Evolutionary conservation across 257 asterid genomes (phyloP), one percentile per base, ranked within the genome.

Genomic region (Ligustrum vulgare): DNA sequence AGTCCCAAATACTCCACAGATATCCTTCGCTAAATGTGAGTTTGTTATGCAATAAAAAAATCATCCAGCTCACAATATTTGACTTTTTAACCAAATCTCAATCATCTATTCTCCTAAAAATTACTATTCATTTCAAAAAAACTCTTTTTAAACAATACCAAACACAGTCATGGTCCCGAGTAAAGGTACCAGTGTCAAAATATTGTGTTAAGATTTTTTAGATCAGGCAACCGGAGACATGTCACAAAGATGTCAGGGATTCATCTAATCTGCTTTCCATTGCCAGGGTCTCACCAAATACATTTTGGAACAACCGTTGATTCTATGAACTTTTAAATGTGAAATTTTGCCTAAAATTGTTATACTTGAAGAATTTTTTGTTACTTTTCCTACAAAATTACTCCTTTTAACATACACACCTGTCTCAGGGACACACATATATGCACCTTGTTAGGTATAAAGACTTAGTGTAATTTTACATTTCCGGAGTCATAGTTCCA

Each of bases 1-100:
- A 93, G 79, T 95, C 99, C 0, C 98, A 93, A 79, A 86, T 95
- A 80, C 98, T 95, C 76, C 91, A 93, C 76, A 85, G 93, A 70
- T 93, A 91, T 74, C 97, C 97, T 45, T 82, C 91, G 10, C 86
- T 95, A 70, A 83, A 89, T 75, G 99, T 89, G 78, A 82, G 87
- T 51, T 45, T 41, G 36, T 43, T 56, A 3, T 58, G 8, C n/a
- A 67, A 35, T 18, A 28, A n/a, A n/a, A n/a, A n/a, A n/a, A n/a
- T n/a, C n/a, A n/a, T n/a, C n/a, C n/a, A n/a, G n/a, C n/a, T n/a
- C n/a, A n/a, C n/a, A n/a, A n/a, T n/a, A n/a, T n/a, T n/a, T n/a
- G n/a, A n/a, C n/a, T n/a, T n/a, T n/a, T n/a, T n/a, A n/a, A n/a
- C n/a, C n/a, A n/a, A n/a, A n/a, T n/a, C n/a, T n/a, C n/a, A n/a